Percentiles rank a stretch among this genome's conserved stretches.
Conservation (phyloP, 1,284 basidiomycete genomes). For the Sphagnurus paluster region DNA sequence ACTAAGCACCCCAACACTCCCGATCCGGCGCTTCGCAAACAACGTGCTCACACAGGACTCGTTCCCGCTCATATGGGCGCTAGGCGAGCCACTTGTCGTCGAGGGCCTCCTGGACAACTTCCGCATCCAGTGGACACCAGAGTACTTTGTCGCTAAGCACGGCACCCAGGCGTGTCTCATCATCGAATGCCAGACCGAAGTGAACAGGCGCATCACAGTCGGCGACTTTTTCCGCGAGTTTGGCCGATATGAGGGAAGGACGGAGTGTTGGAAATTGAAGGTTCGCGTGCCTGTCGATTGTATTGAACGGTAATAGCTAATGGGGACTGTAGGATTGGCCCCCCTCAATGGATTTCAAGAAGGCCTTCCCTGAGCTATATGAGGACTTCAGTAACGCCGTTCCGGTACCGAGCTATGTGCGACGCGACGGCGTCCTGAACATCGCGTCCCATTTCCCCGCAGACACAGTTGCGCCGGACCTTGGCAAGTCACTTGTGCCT, state of each 20-base stretch:
- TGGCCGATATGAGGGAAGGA: slow-evolving; percentile 60
- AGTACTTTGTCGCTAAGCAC: slow-evolving; percentile 75
- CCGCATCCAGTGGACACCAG: slow-evolving; percentile 76
- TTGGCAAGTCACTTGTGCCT: slow-evolving; percentile 54
- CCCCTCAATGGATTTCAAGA: slow-evolving; percentile 79
- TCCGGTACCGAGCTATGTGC: slow-evolving; percentile 86
- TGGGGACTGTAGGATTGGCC: slow-evolving; percentile 80
- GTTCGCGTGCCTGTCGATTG: slow-evolving; percentile 33
- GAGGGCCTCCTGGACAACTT: slow-evolving; percentile 63
- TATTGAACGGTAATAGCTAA: background rate
- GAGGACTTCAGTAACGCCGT: slow-evolving; percentile 83
- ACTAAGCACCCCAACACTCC: slow-evolving; percentile 40
- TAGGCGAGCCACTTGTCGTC: slow-evolving; percentile 78
- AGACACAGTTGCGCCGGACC: slow-evolving; percentile 84
- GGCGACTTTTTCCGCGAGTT: slow-evolving; percentile 82
- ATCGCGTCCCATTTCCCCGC: slow-evolving; percentile 86
- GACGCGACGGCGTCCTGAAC: slow-evolving; percentile 87
- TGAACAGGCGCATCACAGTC: slow-evolving; percentile 63
- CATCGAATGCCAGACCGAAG: slow-evolving; percentile 77
- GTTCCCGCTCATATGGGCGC: slow-evolving; percentile 72
- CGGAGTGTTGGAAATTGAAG: slow-evolving; percentile 81
- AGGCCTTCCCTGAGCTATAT: slow-evolving; percentile 84
- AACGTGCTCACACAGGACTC: slow-evolving; percentile 55
- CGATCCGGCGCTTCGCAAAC: slow-evolving; percentile 47
- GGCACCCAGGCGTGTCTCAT: slow-evolving; percentile 70